A percentile compares a stretch with the other conserved stretches of the same genome.
These are phyloP conservation scores for Trapa bicornis DNA, from an alignment of 345 rosid species.

Conservation along the genomic window DNA sequence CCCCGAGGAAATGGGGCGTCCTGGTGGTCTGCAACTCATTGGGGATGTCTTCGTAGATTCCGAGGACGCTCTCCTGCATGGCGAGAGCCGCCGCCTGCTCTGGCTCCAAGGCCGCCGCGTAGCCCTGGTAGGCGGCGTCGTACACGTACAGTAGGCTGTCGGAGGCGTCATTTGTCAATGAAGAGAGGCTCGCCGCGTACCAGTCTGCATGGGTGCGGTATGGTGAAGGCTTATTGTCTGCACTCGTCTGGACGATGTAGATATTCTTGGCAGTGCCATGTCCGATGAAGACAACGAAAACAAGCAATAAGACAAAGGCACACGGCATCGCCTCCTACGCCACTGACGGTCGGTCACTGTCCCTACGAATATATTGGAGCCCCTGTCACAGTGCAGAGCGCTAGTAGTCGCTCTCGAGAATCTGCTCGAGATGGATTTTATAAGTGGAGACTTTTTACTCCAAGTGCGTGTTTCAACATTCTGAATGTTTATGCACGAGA, in stretches of 20 bases:
- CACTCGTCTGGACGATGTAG: constrained; percentile 9
- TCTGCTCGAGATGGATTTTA: too few species aligned
- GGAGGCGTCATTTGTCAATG: background rate
- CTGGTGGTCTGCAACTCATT: constrained; percentile 1
- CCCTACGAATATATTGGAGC: too few species aligned
- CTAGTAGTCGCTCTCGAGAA: too few species aligned
- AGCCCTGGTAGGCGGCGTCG: constrained; percentile 3
- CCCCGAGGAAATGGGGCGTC: constrained; percentile 1
- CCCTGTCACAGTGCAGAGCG: too few species aligned
- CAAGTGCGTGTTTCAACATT: too few species aligned
- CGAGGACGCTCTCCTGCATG: constrained; percentile 1
- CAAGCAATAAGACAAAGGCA: background rate
- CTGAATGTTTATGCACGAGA: too few species aligned
- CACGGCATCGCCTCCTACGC: too few species aligned
- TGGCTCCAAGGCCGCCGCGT: constrained; percentile 6
- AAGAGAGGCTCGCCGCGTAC: constrained; percentile 4
- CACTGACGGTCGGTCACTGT: too few species aligned
- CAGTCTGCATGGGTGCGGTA: constrained; percentile 1
- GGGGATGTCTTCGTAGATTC: background rate
- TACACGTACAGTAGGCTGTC: constrained; percentile 3
- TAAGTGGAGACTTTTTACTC: too few species aligned
- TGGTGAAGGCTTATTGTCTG: background rate
- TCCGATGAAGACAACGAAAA: background rate
- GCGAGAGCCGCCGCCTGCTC: constrained; percentile 5
- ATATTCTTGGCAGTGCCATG: background rate